phyloP scores from a whole-genome alignment of 2,329 filamentous ascomycete species.

The Aspergillus amoenus region DNA sequence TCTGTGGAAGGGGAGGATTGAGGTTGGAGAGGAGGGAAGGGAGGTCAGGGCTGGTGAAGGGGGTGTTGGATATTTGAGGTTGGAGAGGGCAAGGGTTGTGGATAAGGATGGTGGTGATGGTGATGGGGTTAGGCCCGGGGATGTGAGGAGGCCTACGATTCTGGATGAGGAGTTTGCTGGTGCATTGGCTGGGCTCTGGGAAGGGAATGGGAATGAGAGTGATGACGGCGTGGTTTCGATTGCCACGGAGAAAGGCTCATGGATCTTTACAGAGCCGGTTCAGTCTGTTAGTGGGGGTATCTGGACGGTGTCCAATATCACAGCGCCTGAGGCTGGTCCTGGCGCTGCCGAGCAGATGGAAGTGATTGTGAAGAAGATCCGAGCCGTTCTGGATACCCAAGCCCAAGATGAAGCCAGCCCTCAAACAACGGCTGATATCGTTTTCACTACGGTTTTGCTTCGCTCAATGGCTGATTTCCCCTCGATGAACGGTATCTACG shows the following conservation, averaged over 20 bases:
- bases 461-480: constrained; percentile 78
- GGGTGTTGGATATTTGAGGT: constrained; percentile 70
- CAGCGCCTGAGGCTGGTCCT: constrained; percentile 39
- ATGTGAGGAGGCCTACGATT: constrained; percentile 57
- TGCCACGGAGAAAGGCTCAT: constrained; percentile 4
- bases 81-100: constrained; percentile 59
- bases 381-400: constrained; percentile 25
- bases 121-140: constrained; percentile 20
- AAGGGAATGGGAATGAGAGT: not conserved
- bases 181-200: constrained; percentile 31
- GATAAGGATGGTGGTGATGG: constrained; percentile 37
- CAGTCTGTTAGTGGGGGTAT: constrained; percentile 24
- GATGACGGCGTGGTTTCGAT: not conserved
- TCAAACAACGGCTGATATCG: constrained; percentile 39
- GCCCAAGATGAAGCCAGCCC: not conserved
- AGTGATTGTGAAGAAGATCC: constrained; percentile 20
- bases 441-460: constrained; percentile 64
- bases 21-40: constrained; percentile 56
- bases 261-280: not conserved
- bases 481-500: constrained; percentile 72
- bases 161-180: constrained; percentile 63
- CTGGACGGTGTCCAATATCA: constrained; percentile 40
- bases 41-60: constrained; percentile 66
- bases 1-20: constrained; percentile 72
- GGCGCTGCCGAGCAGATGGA: constrained; percentile 44